Evolutionary conservation across 305 asterid species (phyloP).

Genomic region (Fraxinus velutina): DNA sequence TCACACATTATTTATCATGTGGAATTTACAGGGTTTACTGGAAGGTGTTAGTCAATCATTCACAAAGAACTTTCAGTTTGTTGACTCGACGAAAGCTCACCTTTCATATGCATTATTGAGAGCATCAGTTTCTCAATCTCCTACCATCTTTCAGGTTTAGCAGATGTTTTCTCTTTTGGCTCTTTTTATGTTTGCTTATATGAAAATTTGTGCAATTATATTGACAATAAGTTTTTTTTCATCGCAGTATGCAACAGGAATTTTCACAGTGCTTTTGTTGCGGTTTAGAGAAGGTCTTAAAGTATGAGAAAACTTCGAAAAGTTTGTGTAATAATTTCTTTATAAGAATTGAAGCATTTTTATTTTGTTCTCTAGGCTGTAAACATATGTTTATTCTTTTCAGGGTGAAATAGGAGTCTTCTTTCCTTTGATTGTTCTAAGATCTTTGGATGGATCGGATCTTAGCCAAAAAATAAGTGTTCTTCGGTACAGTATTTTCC

Average conservation of each 20-base stretch:
- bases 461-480: slow-evolving; percentile 70
- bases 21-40: slow-evolving; percentile 67
- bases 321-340: slow-evolving; percentile 11
- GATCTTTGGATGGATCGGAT: slow-evolving; percentile 88
- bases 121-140: slow-evolving; percentile 80
- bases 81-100: slow-evolving; percentile 89
- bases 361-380: slow-evolving; percentile 25
- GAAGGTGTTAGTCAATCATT: slow-evolving; percentile 80
- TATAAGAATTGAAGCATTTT: slow-evolving; percentile 17
- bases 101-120: slow-evolving; percentile 87
- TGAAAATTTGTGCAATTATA: slow-evolving; percentile 24
- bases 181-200: slow-evolving; percentile 23
- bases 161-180: slow-evolving; percentile 20
- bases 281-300: slow-evolving; percentile 93
- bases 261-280: slow-evolving; percentile 78
- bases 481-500: slow-evolving; percentile 64
- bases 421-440: slow-evolving; percentile 86
- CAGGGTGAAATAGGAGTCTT: slow-evolving; percentile 97
- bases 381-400: slow-evolving; percentile 15
- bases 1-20: not conserved
- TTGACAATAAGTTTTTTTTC: slow-evolving; percentile 29
- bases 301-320: slow-evolving; percentile 42
- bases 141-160: slow-evolving; percentile 78
- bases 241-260: slow-evolving; percentile 88
- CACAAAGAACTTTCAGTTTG: slow-evolving; percentile 74